Evolutionary conservation across 148 eudicot species (phyloP).

Genomic region (Rhododendron williamsianum): DNA sequence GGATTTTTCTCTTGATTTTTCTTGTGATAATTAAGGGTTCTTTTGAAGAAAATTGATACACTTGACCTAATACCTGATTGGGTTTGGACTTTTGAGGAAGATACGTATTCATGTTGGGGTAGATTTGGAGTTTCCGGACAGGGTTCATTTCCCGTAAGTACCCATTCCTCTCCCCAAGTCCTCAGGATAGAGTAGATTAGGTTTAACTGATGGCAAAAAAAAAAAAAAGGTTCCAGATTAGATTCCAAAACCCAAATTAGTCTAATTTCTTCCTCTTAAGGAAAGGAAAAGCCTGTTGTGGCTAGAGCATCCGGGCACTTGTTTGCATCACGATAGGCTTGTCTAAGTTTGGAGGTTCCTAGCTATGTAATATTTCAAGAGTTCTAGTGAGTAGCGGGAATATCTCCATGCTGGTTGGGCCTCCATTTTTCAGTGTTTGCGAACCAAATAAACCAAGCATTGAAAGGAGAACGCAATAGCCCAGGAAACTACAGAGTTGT

Average conservation of each 20-base stretch:
- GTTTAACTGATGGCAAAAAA: background rate
- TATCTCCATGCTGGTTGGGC: background rate
- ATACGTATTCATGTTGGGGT: background rate
- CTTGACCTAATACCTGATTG: background rate
- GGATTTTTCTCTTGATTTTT: background rate
- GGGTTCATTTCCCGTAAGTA: too few species aligned
- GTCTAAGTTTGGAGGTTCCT: background rate
- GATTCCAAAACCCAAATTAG: background rate
- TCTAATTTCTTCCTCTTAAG: background rate
- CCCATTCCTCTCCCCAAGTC: too few species aligned
- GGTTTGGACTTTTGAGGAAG: background rate
- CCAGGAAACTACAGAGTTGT: background rate
- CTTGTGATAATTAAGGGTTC: background rate
- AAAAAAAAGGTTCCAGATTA: background rate
- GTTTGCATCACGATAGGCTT: background rate
- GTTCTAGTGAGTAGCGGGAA: background rate
- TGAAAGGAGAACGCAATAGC: background rate
- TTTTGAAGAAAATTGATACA: background rate
- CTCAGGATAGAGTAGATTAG: too few species aligned
- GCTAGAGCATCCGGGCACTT: background rate
- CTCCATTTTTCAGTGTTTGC: background rate
- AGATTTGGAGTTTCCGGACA: background rate
- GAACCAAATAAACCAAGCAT: background rate
- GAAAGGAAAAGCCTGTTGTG: background rate
- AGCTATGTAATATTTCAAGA: background rate